Evolutionary conservation across 495 filamentous ascomycete species (phyloP), one percentile per base, ranked within the genome.

Genomic region (Trichoderma virens): DNA sequence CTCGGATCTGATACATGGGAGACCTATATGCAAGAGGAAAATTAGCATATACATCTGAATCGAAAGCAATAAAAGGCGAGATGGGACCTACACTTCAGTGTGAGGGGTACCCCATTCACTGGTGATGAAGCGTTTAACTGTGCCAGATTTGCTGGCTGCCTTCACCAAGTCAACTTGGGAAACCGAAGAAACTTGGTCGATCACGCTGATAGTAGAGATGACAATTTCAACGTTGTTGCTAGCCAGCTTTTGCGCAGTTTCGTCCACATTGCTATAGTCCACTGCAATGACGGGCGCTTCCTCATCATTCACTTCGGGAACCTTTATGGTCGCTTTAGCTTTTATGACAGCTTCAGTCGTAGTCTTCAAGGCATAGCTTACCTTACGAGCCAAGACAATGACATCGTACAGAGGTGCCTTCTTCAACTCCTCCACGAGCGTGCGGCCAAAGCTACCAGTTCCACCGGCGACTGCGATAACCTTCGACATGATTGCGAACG

Each of bases 391-490:
- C 25, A 85, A 62, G 18, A 84, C 70, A 18, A 79, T 70, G 14
- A 83, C 72, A 25, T 77, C 47, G 63, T 82, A 74, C 62, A 77
- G 76, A 5, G 72, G 54, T 5, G 73, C 68, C 13, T 75, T 66
- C 0, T 71, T 18, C 39, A 85, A 38, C 7, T 68, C 76, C 13
- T 83, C 81, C 27, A 85, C 77, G 56, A 86, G 72, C 16, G 80
- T 78, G 59, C 75, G 76, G 7, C 83, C 83, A 20, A 86, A 69
- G 28, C 73, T 75, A 9, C 81, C 81, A 31, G 79, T 81, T 8
- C 83, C 82, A 27, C 83, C 83, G 38, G 83, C 81, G 31, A 86
- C 76, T 16, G 81, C 82, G 62, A 86, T 70, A 11, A 76, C 51
- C 25, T 56, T 56, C 1, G 51, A 56, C 51, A 56, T 56, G 25